Evolutionary conservation across 225 moss, liverwort and hornwort species (phyloP), one percentile per base, ranked within the genome.

Genomic region (Climacium dendroides): DNA sequence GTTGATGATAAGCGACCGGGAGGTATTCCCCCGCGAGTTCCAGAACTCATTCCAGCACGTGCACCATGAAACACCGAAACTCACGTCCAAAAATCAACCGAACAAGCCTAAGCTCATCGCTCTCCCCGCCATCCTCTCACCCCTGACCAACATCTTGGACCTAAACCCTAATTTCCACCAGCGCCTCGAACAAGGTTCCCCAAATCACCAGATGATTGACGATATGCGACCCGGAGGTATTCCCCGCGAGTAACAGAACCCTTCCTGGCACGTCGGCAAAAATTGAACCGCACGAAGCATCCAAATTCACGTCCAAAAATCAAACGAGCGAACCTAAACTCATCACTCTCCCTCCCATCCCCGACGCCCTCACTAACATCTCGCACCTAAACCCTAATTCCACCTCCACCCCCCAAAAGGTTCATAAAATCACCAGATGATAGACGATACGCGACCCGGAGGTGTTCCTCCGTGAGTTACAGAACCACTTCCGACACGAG

Each of bases 371-470:
- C 5, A 54, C 54, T 45, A 72, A 50, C 20, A 28, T n/a, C 62
- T 25, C 9, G 19, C 72, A 71, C 35, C 35, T 48, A 55, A n/a
- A 67, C 89, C 89, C 90, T 92, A 92, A 92, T 75, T 82, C 18
- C 8, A 75, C 8, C 34, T 19, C 8, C 52, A 50, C 22, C 34
- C 24, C 39, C 52, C 19, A 47, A 43, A 82, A 65, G 22, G 72
- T 65, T 50, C 45, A 79, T 23, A 62, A 83, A 79, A 75, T 54
- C 91, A 97, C 94, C 91, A 95, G 87, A 90, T 95, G 34, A 83
- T 94, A 95, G 34, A 95, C 93, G 52, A 95, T 95, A 80, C 92
- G 97, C 73, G 98, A 98, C 81, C 97, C 94, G 2, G 89, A 96
- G 37, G 92, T 96, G 60, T 92, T 95, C 74, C 93, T 96, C 50